These are phyloP conservation scores for Microsporum ferrugineum DNA, from an alignment of 2,329 filamentous ascomycete genomes.

Conservation along the genomic window DNA sequence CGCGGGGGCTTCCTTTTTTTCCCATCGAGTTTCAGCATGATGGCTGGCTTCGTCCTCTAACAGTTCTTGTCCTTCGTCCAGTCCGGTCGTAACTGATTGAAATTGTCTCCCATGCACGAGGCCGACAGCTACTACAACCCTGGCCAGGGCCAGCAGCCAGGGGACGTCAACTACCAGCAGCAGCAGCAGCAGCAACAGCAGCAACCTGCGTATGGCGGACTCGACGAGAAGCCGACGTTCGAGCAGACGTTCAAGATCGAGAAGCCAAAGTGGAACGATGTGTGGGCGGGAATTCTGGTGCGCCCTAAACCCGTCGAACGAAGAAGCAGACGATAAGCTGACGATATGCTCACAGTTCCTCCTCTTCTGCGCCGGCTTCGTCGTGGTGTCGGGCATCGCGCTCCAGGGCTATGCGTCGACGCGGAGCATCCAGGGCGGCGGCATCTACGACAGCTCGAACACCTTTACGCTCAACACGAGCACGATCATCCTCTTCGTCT, in stretches of 20 bases:
- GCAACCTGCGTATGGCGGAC: not conserved
- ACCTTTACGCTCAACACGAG: constrained; percentile 65
- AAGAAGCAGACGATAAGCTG: not conserved
- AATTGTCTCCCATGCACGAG: not conserved
- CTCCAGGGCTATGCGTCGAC: constrained; percentile 62
- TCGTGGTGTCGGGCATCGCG: constrained; percentile 61
- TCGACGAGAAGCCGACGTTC: constrained; percentile 39
- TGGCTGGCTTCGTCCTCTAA: too few species aligned
- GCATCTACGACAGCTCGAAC: constrained; percentile 60
- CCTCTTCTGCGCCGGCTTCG: constrained; percentile 58
- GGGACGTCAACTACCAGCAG: not conserved
- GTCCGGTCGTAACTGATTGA: too few species aligned
- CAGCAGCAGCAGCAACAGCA: not conserved
- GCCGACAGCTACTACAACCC: constrained; percentile 1
- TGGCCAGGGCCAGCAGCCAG: not conserved
- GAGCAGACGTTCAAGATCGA: constrained; percentile 73
- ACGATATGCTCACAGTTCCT: constrained; percentile 45
- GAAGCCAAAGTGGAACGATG: constrained; percentile 77
- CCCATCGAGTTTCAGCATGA: too few species aligned
- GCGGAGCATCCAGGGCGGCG: constrained; percentile 53
- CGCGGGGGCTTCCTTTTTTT: too few species aligned
- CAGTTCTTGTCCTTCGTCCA: too few species aligned
- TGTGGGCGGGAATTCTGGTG: constrained; percentile 76
- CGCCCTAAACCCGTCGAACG: constrained; percentile 17
- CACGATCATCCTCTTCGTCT: constrained; percentile 69